Evolutionary conservation across 139 green algal genomes (phyloP), one percentile per base, ranked within the genome.

Genomic region (Coelastrella sp.): DNA sequence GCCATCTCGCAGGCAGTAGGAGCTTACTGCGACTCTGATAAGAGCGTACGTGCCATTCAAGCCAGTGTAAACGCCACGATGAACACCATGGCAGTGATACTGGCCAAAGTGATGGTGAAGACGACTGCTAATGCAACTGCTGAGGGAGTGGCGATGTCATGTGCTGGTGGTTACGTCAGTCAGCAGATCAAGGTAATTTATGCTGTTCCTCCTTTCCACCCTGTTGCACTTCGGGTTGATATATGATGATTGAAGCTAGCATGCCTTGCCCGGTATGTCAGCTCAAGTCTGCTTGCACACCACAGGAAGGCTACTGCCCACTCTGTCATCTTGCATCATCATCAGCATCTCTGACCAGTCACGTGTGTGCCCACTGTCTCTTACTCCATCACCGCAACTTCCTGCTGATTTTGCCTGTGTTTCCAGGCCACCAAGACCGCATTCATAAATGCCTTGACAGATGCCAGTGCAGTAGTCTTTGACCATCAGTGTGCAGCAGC

Each of bases 391-490:
- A n/a, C n/a, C n/a, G n/a, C n/a, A n/a, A n/a, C n/a, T n/a, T n/a
- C 11, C 45, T 57, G 0, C 45, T 45, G 30, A 38, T 66, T 2
- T 43, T 34, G 13, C 30, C 2, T 64, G 17, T 27, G 27, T 5
- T 41, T 45, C 37, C 82, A 87, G 82, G 69, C 69, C 8, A 66
- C 69, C 57, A 87, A 87, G 71, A 40, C 43, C 34, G 69, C 82
- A 5, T 66, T 83, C 53, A 82, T 87, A 19, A 82, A 79, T 19
- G 69, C 82, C 6, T 38, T 87, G 17, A 81, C 57, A 68, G 82
- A 87, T n/a, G 82, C 82, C 23, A 82, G 41, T 32, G 53, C 67
- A 25, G 41, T 76, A 9, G 71, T 87, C 9, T 87, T 87, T n/a
- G 41, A 75, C 25, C 50, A 80, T 21, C 27, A 75, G 5, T 87